These are phyloP conservation scores for Avena atlantica DNA, from an alignment of 176 grass and related monocot species.

Conservation along the genomic window DNA sequence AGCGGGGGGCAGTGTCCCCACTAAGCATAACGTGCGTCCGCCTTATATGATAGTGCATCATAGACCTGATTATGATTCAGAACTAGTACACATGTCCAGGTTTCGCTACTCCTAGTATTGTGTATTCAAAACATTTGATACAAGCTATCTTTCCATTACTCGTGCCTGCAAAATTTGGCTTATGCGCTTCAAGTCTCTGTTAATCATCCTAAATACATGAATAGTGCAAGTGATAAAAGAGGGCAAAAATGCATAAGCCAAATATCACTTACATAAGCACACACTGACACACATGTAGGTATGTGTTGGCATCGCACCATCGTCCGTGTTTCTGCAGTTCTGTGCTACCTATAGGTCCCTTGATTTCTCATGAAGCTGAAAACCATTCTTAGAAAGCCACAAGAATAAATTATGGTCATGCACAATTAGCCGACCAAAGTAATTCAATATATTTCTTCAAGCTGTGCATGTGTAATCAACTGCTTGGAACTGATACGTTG, in stretches of 20 bases:
- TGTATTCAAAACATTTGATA: no score
- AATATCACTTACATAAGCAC: neutral
- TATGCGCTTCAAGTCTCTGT: no score
- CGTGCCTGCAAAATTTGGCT: no score
- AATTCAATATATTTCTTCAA: neutral
- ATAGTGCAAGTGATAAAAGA: neutral
- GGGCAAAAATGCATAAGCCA: neutral
- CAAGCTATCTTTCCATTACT: no score
- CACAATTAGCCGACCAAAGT: neutral
- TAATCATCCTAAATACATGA: neutral
- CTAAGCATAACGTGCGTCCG: no score
- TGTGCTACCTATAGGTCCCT: neutral
- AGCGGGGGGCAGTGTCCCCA: no score
- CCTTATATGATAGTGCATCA: no score
- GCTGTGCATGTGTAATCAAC: neutral
- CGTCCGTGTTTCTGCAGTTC: neutral
- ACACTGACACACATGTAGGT: neutral
- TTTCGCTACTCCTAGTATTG: no score
- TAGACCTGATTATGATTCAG: no score
- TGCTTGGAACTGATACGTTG: neutral
- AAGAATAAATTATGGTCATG: neutral
- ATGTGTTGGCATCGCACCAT: neutral
- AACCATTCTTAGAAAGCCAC: neutral
- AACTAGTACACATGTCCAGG: no score
- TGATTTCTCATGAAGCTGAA: neutral